Base-by-base conservation (phyloP, 441 rosid genomes). In the Syzygium syzygioides region DNA sequence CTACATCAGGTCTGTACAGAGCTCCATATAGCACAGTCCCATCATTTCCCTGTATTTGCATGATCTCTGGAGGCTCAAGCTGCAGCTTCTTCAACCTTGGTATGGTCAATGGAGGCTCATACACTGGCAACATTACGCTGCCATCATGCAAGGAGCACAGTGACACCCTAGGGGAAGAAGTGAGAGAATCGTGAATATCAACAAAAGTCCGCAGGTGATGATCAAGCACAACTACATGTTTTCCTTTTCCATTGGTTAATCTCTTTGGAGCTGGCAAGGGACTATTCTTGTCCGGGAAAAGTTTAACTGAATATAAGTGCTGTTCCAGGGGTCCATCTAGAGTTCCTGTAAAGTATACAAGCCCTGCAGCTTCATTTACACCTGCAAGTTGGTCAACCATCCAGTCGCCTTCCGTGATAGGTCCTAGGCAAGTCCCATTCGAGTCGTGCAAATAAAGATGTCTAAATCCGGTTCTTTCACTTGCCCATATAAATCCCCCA, bases 401-500 rank as follows among this genome's bases (percentile, higher is more conserved):
- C 98, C 99, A 95, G 85, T 97, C 96, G 86, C 99, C 99, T 91
- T 93, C 94, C 17, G 98, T 98, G 88, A 98, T 92, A 20, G 98
- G 95, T 87, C 97, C 98, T 66, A 96, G 90, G 94, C 96, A 96
- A 79, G 91, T 86, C 83, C 99, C 99, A 85, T 92, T 91, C 66
- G 92, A 93, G 88, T 95, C 96, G 88, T 97, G 94, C 87, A 98
- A 93, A 94, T 96, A 95, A 89, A 98, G 95, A 93, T 98, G 99
- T 91, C 97, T 94, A 89, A 91, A 98, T 90, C 99, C 98, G 0
- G 97, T 93, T 91, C 90, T 96, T 92, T 98, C 99, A 87, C 98
- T 97, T 7, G 99, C 98, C 99, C 99, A 98, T 87, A 97, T 95
- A 92, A 98, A 98, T 53, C 99, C 99, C 83, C 94, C 96, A 55